Conservation (phyloP, 208 protist genomes). For the Angomonas deanei region DNA sequence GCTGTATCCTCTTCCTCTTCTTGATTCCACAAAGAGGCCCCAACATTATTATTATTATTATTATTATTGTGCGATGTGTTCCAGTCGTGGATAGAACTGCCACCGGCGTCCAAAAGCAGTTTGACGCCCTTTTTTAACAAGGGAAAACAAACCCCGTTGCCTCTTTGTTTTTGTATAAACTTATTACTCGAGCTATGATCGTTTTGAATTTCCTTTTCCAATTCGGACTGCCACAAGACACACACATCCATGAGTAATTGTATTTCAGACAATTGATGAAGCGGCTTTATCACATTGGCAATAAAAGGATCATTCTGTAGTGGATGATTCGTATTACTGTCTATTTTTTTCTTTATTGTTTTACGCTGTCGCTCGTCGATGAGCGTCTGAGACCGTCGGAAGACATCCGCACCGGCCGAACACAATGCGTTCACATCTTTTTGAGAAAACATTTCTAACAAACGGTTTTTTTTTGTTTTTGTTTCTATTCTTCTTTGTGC, state of each 20-base stretch:
- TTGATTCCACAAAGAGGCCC: too few relatives aligned
- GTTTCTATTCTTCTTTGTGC: neutral
- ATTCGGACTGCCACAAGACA: neutral
- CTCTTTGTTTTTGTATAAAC: too few relatives aligned
- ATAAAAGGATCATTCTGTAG: neutral
- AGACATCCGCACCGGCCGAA: neutral
- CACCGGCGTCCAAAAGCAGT: too few relatives aligned
- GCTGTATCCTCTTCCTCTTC: neutral
- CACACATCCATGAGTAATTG: neutral
- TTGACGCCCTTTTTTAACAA: too few relatives aligned
- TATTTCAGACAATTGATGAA: neutral
- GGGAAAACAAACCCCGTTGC: too few relatives aligned
- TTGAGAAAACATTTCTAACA: neutral
- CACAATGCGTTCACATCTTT: neutral
- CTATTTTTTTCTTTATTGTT: neutral
- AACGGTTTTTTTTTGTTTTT: neutral
- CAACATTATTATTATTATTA: too few relatives aligned
- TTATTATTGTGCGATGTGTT: too few relatives aligned
- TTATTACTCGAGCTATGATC: too few relatives aligned
- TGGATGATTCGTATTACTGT: neutral
- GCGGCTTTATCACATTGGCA: neutral
- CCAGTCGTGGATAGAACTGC: too few relatives aligned
- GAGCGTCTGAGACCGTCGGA: conserved; percentile 7
- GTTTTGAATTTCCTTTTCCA: neutral
- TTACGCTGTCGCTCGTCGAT: conserved; percentile 1